Evolutionary conservation across 2,329 filamentous ascomycete species (phyloP), one percentile per base, ranked within the genome.

Genomic region (Zasmidium angulare): DNA sequence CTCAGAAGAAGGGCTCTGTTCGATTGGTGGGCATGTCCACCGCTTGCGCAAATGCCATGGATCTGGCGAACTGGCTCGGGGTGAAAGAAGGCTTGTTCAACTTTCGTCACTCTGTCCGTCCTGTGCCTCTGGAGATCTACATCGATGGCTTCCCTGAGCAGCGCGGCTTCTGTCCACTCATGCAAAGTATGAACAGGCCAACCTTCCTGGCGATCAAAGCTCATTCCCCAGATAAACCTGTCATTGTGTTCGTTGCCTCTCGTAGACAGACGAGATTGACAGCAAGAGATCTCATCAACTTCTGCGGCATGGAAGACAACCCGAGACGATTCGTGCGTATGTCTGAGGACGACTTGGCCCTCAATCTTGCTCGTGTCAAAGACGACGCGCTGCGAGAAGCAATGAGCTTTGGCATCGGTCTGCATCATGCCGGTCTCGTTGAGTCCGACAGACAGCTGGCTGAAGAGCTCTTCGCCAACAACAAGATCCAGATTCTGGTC

Each of bases 111-210:
- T 98, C 93, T 0, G 96, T 99, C 36, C 91, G 95, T 22, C 95
- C 96, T 1, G 96, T 99, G 10, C 95, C 96, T 0, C 77, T 99
- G 43, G 93, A 99, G 74, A 90, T 97, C 47, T 99, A 91, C 75
- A 99, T 99, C 66, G 95, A 99, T 73, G 96, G 95, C 0, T 99
- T 99, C 72, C 93, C 95, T 0, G 91, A 98, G 71, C 89, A 95
- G 66, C 86, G 93, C 60, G 95, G 95, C 0, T 99, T 99, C 79
- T 98, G 93, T 69, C 92, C 95, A 0, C 77, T 99, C 65, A 99
- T 99, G 95, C 93, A 98, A 76, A 96, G 92, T 0, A 99, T 99
- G 95, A 99, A 99, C 71, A 85, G 95, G 6, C 95, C 95, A 1
- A 97, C 95, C 0, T 99, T 98, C 76, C 79, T 98, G 29, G 95